A percentile compares a stretch with the other conserved stretches of the same genome.
phyloP scores from a whole-genome alignment of 148 eudicot species.

The Heliosperma pusillum region DNA sequence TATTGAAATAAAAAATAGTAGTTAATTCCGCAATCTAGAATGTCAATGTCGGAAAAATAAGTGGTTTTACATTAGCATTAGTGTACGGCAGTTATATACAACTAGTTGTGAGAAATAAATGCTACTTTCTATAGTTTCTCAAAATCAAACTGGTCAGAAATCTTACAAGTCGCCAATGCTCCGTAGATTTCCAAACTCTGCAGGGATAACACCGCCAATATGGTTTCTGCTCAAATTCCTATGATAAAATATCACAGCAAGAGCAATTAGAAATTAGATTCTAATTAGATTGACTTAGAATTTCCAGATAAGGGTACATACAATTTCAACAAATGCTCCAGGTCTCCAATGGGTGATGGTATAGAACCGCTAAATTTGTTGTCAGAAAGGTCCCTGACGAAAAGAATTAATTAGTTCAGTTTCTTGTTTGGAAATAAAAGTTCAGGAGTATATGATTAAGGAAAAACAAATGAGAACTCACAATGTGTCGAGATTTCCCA shows the following conservation, averaged over 20 bases:
- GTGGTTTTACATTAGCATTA: too few relatives aligned
- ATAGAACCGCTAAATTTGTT: constrained; percentile 68
- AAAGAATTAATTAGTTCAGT: background rate
- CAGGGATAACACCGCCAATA: constrained; percentile 65
- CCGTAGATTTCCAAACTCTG: constrained; percentile 88
- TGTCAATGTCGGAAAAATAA: too few relatives aligned
- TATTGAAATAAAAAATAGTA: too few relatives aligned
- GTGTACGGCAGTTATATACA: too few relatives aligned
- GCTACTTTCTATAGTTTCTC: background rate
- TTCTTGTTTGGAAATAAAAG: background rate
- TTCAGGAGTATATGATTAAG: background rate
- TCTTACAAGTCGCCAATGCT: constrained; percentile 81
- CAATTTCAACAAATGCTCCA: constrained; percentile 97
- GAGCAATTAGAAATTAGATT: constrained; percentile 14
- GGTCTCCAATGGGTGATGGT: constrained; percentile 88
- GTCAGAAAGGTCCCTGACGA: constrained; percentile 78
- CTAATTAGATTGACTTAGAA: background rate
- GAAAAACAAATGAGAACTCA: constrained; percentile 30
- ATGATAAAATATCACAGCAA: background rate
- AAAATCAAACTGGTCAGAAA: background rate
- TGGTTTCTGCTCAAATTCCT: constrained; percentile 79
- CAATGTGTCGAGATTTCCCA: constrained; percentile 95
- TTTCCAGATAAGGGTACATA: constrained; percentile 27
- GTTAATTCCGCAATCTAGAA: too few relatives aligned
- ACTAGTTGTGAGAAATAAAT: too few relatives aligned